Percentiles rank a stretch among this genome's conserved stretches.
These are phyloP conservation scores for Diplogelasinospora grovesii DNA, from an alignment of 495 filamentous ascomycete species.

Conservation along the genomic window DNA sequence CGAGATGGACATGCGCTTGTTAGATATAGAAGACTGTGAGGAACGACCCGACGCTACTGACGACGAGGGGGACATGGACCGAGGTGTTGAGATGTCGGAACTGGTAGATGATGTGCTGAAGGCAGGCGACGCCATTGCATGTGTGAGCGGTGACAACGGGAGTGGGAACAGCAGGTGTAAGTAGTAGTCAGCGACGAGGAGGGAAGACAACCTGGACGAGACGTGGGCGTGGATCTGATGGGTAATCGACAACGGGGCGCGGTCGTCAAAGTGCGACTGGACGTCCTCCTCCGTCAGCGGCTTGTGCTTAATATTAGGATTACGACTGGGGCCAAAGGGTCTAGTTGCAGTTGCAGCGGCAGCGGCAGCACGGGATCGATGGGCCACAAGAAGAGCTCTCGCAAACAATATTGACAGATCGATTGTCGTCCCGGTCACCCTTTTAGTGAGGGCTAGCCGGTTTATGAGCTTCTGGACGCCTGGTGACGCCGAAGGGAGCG, in stretches of 20 bases:
- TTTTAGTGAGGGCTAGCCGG: conserved; percentile 7
- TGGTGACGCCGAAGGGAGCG: neutral
- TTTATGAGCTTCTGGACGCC: conserved; percentile 5
- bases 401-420: conserved; percentile 8
- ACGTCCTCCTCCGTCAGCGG: too few relatives aligned
- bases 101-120: conserved; percentile 31
- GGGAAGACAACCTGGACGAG: too few relatives aligned
- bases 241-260: conserved; percentile 18
- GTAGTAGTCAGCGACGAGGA: too few relatives aligned
- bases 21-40: conserved; percentile 46
- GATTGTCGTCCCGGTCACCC: conserved; percentile 4
- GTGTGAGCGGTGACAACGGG: conserved; percentile 15
- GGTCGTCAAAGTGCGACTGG: too few relatives aligned
- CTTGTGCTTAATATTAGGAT: conserved; percentile 8
- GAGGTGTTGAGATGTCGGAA: conserved; percentile 48
- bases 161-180: conserved; percentile 13
- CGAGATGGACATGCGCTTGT: conserved; percentile 48
- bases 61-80: conserved; percentile 45
- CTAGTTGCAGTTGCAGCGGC: conserved; percentile 1
- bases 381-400: conserved; percentile 12
- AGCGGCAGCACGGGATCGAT: neutral
- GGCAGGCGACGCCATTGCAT: conserved; percentile 46
- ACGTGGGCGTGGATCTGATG: too few relatives aligned
- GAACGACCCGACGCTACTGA: conserved; percentile 40
- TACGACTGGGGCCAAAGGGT: conserved; percentile 2